These are phyloP conservation scores for Fomitopsis palustris DNA, from an alignment of 1,284 basidiomycete genomes.

Conservation along the genomic window DNA sequence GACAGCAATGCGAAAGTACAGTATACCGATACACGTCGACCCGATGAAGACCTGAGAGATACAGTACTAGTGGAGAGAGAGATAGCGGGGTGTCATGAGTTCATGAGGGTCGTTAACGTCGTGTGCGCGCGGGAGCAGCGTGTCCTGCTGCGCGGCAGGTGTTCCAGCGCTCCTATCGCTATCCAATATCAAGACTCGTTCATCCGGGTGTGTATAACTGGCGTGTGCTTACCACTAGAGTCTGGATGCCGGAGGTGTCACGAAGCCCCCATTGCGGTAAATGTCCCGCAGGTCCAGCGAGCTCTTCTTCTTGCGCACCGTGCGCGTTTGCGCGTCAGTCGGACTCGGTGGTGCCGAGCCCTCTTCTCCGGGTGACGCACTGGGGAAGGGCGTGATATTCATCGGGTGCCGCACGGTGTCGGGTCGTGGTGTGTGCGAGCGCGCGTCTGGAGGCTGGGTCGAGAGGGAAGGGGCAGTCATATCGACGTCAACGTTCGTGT, in stretches of 20 bases:
- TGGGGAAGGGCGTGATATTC: neutral
- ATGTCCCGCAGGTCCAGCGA: slow-evolving; percentile 40
- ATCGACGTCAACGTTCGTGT: neutral
- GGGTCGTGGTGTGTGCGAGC: neutral
- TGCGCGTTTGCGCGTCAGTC: slow-evolving; percentile 3
- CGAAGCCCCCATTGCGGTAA: slow-evolving; percentile 21
- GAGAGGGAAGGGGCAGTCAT: neutral
- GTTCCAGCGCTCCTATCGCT: neutral
- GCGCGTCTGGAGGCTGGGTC: no score
- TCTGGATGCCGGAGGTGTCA: neutral
- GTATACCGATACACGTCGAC: neutral
- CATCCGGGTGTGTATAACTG: no score
- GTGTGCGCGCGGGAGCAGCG: neutral
- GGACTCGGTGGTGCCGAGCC: neutral
- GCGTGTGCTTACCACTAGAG: neutral
- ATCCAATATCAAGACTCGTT: neutral
- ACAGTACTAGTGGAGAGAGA: neutral
- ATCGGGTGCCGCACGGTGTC: neutral
- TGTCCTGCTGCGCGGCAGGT: neutral
- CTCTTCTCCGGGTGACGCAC: neutral
- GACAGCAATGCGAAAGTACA: neutral
- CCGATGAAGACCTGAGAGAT: neutral
- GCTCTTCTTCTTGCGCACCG: slow-evolving; percentile 41
- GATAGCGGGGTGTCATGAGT: neutral
- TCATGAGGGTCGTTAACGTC: neutral